Evolutionary conservation across 1,284 basidiomycete species (phyloP).

Genomic region (Paramarasmius palmivorus): DNA sequence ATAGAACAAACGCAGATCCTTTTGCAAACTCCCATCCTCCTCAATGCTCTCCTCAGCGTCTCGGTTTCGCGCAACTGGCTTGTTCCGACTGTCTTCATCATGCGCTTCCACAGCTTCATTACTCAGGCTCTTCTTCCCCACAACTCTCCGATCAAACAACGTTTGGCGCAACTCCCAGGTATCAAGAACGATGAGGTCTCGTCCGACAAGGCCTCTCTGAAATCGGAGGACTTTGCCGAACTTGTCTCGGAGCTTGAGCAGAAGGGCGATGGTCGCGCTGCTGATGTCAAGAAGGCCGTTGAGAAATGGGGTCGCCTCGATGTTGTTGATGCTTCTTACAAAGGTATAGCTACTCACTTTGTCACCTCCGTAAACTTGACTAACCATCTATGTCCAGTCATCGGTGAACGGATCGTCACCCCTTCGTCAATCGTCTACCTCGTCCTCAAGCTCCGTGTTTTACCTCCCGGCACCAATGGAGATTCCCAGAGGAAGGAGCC

Average conservation of each 20-base stretch:
- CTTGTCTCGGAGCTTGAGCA: conserved; percentile 52
- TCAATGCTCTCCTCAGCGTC: conserved; percentile 85
- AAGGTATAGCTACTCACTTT: conserved; percentile 57
- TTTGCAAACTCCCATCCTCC: conserved; percentile 69
- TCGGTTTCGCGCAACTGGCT: conserved; percentile 91
- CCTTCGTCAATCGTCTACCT: conserved; percentile 91
- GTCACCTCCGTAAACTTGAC: too few species aligned
- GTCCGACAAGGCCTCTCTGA: conserved; percentile 26
- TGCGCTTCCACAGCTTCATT: conserved; percentile 85
- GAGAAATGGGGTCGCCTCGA: conserved; percentile 81
- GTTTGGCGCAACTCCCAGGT: conserved; percentile 77
- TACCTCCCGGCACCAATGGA: conserved; percentile 41
- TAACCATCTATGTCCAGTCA: conserved; percentile 52
- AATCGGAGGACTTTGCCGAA: conserved; percentile 45
- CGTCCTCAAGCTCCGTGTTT: conserved; percentile 78
- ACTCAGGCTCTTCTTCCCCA: conserved; percentile 80
- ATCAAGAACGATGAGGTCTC: conserved; percentile 55
- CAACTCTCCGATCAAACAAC: conserved; percentile 16
- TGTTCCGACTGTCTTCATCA: conserved; percentile 74
- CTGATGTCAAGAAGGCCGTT: conserved; percentile 69
- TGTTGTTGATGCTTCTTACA: conserved; percentile 84
- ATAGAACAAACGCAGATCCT: conserved; percentile 72
- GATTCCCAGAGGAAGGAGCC: conserved; percentile 31
- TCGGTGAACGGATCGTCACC: conserved; percentile 87
- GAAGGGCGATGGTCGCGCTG: conserved; percentile 50